Base-by-base conservation (phyloP, 179 eudicot species). In the Beta macrorhiza region DNA sequence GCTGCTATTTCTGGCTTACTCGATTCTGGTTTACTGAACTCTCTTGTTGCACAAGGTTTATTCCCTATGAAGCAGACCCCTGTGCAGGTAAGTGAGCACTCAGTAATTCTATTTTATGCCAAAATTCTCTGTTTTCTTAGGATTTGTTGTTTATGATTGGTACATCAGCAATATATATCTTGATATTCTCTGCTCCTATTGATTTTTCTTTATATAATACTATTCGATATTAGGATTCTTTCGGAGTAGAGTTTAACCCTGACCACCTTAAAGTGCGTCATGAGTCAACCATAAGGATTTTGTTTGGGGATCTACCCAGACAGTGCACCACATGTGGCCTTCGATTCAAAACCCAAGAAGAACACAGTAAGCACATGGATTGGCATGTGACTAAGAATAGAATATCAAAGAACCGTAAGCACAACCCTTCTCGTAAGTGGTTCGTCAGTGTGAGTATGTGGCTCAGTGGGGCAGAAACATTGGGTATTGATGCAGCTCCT, bases 311-410 rank as follows among this genome's bases (percentile, higher is more conserved):
- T 88, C 91, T 95, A 76, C 98, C 98, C 0, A 89, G 98, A 81
- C 99, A 93, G 79, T 95, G 99, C 84, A 93, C 85, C 49, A 88
- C 97, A 57, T 95, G 99, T 83, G 99, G 97, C 19, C 95, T 89
- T 72, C 89, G 99, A 19, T 95, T 95, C 81, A 91, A 86, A 84
- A 77, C 83, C 85, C 97, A 95, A 87, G 99, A 93, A 68, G 97
- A 91, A 82, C 99, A 95, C 80, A 87, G 97, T 78, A 93, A 85
- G 80, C 99, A 95, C 85, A 95, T 95, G 99, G 99, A 95, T 82
- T 95, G 99, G 99, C 99, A 95, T 78, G 98, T 95, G 57, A 90
- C 93, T 12, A 95, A 91, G 85, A 95, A 95, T 80, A 85, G 99
- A 56, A 82, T 88, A 59, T 86, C 92, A 19, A 95, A 81, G 87